Percentiles rank a stretch among this genome's conserved stretches.
These are phyloP conservation scores for Apiotrichum domesticum DNA, from an alignment of 1,284 basidiomycete genomes.

Conservation along the genomic window DNA sequence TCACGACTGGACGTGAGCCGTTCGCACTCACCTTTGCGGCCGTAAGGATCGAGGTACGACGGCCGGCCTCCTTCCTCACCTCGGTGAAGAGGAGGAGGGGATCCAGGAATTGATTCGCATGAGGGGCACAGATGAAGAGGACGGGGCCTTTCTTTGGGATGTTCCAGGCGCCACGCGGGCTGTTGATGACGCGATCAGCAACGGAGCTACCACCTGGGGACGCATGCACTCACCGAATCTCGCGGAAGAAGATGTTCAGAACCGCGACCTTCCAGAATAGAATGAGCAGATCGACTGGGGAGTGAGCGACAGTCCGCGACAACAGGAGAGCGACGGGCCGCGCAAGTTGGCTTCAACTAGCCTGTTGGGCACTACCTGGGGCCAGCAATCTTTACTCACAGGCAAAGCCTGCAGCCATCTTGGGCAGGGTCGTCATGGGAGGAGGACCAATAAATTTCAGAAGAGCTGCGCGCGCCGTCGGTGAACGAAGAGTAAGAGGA, in stretches of 20 bases:
- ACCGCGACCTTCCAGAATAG: conserved; percentile 60
- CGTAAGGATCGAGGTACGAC: conserved; percentile 81
- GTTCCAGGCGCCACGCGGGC: conserved; percentile 86
- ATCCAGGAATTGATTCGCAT: conserved; percentile 97
- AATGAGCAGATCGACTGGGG: conserved; percentile 40
- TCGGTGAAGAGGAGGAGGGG: conserved; percentile 83
- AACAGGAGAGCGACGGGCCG: background rate
- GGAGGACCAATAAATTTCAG: too few species aligned
- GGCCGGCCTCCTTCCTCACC: conserved; percentile 74
- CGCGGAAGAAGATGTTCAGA: conserved; percentile 94
- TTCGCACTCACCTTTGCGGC: conserved; percentile 63
- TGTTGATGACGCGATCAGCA: conserved; percentile 8
- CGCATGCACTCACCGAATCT: conserved; percentile 58
- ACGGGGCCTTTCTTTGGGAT: conserved; percentile 88
- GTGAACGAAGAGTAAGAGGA: too few species aligned
- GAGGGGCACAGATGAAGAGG: conserved; percentile 94
- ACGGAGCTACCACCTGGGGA: too few species aligned
- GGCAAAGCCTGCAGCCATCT: conserved; percentile 33
- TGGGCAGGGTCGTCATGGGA: background rate
- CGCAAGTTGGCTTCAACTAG: background rate
- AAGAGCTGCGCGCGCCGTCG: too few species aligned
- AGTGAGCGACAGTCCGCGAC: background rate
- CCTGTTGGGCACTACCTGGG: too few species aligned
- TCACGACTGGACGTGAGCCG: background rate
- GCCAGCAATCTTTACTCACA: conserved; percentile 17